phyloP scores from a whole-genome alignment of 805 yeast genomes.

The Cephaloascus albidus region DNA sequence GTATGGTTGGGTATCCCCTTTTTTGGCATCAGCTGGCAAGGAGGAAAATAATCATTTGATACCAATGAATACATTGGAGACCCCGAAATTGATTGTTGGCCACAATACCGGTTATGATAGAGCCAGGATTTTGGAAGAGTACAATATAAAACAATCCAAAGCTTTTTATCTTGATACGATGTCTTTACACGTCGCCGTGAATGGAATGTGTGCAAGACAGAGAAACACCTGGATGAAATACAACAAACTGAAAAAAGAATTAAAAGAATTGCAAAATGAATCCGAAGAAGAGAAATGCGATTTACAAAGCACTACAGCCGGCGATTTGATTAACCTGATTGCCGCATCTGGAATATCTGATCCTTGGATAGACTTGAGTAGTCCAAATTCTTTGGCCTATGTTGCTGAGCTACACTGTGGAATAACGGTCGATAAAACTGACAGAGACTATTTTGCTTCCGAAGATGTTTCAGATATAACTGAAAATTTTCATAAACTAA shows the following conservation, averaged over 20 bases:
- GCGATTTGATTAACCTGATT: neutral
- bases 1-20: slow-evolving; percentile 95
- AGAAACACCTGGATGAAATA: slow-evolving; percentile 67
- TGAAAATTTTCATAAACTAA: slow-evolving; percentile 48
- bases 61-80: slow-evolving; percentile 50
- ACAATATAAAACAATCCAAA: slow-evolving; percentile 52
- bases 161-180: slow-evolving; percentile 85
- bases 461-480: slow-evolving; percentile 43
- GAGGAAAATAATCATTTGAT: slow-evolving; percentile 53
- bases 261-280: slow-evolving; percentile 6
- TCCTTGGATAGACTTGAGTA: slow-evolving; percentile 79
- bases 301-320: slow-evolving; percentile 1
- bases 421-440: slow-evolving; percentile 53
- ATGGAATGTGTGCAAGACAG: slow-evolving; percentile 91
- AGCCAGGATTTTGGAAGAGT: slow-evolving; percentile 79
- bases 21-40: slow-evolving; percentile 43
- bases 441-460: slow-evolving; percentile 55
- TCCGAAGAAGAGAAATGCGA: slow-evolving; percentile 8
- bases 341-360: slow-evolving; percentile 35
- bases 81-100: slow-evolving; percentile 65
- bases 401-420: slow-evolving; percentile 77
- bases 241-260: slow-evolving; percentile 22
- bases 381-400: slow-evolving; percentile 71
- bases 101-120: slow-evolving; percentile 90
- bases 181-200: slow-evolving; percentile 83